Evolutionary conservation across 2,329 filamentous ascomycete genomes (phyloP).

Genomic region (Knoxdaviesia proteae): DNA sequence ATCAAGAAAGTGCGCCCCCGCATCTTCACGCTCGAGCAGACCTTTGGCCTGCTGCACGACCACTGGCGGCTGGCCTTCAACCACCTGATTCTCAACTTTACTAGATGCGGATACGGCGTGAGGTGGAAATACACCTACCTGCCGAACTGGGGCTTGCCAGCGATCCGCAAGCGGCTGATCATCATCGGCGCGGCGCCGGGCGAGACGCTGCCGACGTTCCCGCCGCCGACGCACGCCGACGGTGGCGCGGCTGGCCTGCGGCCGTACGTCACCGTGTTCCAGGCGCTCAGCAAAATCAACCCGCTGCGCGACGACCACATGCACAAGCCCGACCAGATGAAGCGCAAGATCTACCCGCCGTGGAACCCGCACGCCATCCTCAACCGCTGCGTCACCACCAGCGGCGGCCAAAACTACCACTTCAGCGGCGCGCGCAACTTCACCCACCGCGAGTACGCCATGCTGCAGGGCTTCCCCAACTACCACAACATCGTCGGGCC

Average conservation of each 20-base stretch:
- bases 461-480: slow-evolving; percentile 47
- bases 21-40: slow-evolving; percentile 61
- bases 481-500: slow-evolving; percentile 33
- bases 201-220: slow-evolving; percentile 46
- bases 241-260: slow-evolving; percentile 13
- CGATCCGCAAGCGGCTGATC: slow-evolving; percentile 28
- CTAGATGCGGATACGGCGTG: slow-evolving; percentile 44
- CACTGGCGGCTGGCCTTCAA: slow-evolving; percentile 34
- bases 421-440: slow-evolving; percentile 41
- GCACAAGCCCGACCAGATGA: slow-evolving; percentile 16
- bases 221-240: slow-evolving; percentile 33
- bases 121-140: slow-evolving; percentile 42
- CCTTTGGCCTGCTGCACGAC: slow-evolving; percentile 40
- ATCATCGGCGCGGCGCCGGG: slow-evolving; percentile 45
- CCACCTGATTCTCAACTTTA: slow-evolving; percentile 40
- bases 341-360: slow-evolving; percentile 10
- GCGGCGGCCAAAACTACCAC: slow-evolving; percentile 41
- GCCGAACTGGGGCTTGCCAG: slow-evolving; percentile 27
- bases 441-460: slow-evolving; percentile 46
- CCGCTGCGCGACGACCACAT: slow-evolving; percentile 12
- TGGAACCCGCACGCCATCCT: slow-evolving; percentile 28
- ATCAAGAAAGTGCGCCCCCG: slow-evolving; percentile 40
- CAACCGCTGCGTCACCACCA: slow-evolving; percentile 41
- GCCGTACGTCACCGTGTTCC: slow-evolving; percentile 22
- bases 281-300: slow-evolving; percentile 18